A percentile compares a stretch with the other conserved stretches of the same genome.
These are phyloP conservation scores for Jatropha curcas DNA, from an alignment of 345 rosid genomes.

Conservation along the genomic window DNA sequence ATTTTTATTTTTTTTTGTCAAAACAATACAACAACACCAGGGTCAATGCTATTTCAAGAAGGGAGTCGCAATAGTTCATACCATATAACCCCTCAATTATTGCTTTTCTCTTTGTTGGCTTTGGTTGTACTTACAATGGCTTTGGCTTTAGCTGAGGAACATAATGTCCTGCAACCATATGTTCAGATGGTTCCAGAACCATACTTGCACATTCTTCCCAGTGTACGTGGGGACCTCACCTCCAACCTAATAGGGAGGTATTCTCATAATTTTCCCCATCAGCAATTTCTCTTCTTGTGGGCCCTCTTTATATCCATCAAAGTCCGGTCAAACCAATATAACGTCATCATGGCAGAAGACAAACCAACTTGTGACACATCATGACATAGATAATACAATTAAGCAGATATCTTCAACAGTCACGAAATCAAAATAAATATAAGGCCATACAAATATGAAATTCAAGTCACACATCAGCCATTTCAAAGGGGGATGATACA, in stretches of 20 bases:
- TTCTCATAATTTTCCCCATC: too few species aligned
- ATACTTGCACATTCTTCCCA: too few species aligned
- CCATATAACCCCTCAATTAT: constrained; percentile 94
- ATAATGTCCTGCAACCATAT: constrained; percentile 85
- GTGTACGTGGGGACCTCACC: neutral
- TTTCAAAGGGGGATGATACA: neutral
- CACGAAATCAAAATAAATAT: neutral
- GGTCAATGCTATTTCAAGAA: constrained; percentile 1
- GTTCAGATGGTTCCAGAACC: too few species aligned
- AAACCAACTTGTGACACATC: too few species aligned
- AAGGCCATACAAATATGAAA: neutral
- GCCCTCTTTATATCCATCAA: too few species aligned
- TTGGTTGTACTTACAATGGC: constrained; percentile 64
- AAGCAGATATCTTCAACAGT: neutral
- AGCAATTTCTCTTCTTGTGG: too few species aligned
- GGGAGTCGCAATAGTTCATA: constrained; percentile 22
- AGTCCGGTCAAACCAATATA: too few species aligned
- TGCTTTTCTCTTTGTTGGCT: constrained; percentile 35
- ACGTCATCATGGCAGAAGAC: too few species aligned
- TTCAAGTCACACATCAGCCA: constrained; percentile 1
- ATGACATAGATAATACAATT: too few species aligned
- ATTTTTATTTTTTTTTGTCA: constrained; percentile 11
- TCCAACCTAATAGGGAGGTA: neutral
- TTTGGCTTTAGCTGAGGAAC: constrained; percentile 91
- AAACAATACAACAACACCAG: neutral